Evolutionary conservation across 169 alveolate species (phyloP).

Genomic region (Perkinsus olseni): DNA sequence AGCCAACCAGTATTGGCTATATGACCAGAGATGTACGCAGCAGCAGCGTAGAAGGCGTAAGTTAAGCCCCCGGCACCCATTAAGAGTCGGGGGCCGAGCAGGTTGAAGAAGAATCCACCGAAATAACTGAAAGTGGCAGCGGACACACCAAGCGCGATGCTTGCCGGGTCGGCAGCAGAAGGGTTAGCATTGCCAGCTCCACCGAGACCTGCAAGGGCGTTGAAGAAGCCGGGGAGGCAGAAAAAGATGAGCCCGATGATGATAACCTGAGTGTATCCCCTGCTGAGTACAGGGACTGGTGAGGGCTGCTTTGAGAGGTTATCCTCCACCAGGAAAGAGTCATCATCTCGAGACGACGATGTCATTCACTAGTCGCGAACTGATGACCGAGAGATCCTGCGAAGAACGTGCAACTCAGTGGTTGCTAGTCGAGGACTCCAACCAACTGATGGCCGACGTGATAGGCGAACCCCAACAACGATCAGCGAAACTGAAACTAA

Average conservation of each 20-base stretch:
- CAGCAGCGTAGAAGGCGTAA: not conserved
- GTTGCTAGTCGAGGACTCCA: too few relatives aligned
- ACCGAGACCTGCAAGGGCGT: conserved; percentile 22
- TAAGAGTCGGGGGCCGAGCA: not conserved
- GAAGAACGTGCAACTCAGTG: too few relatives aligned
- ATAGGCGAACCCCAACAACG: too few relatives aligned
- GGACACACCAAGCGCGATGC: not conserved
- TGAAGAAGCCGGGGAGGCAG: conserved; percentile 22
- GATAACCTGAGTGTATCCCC: not conserved
- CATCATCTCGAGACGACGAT: not conserved
- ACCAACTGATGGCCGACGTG: too few relatives aligned
- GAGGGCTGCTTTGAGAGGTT: not conserved
- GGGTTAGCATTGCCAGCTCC: not conserved
- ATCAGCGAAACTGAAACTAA: too few relatives aligned
- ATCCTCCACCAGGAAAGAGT: not conserved
- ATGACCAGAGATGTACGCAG: not conserved
- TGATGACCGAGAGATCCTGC: too few relatives aligned
- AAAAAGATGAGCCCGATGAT: not conserved
- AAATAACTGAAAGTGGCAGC: not conserved
- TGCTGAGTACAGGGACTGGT: not conserved
- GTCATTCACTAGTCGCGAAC: too few relatives aligned
- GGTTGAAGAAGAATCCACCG: conserved; percentile 9
- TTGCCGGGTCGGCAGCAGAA: not conserved
- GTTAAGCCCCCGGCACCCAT: not conserved
- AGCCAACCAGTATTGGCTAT: not conserved